Evolutionary conservation across 139 green algal genomes (phyloP).

Genomic region (Medakamo hakoo): DNA sequence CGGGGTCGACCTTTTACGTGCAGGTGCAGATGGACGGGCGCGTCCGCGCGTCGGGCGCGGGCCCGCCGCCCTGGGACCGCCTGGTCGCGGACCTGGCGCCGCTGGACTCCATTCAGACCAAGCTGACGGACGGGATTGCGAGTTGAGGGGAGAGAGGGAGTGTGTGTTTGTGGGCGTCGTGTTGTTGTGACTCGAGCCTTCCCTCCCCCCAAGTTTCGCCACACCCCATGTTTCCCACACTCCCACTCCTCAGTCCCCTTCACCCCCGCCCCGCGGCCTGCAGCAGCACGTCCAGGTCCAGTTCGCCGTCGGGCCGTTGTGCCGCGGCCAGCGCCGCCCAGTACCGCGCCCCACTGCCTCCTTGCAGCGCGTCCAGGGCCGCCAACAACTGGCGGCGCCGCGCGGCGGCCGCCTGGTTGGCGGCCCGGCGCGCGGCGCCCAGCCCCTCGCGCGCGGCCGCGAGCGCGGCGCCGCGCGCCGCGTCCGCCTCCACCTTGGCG

Average conservation of each 20-base stretch:
- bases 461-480: neutral
- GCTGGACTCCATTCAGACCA: constrained; percentile 48
- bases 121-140: constrained; percentile 27
- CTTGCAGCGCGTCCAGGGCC: neutral
- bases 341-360: too few relatives aligned
- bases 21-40: constrained; percentile 79
- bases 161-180: neutral
- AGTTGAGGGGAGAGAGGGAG: neutral
- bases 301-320: neutral
- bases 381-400: neutral
- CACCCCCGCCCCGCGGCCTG: neutral
- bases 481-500: neutral
- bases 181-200: neutral
- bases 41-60: constrained; percentile 53
- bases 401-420: neutral
- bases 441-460: neutral
- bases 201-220: neutral
- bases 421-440: too few relatives aligned
- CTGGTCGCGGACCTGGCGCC: constrained; percentile 64
- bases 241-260: neutral
- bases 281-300: too few relatives aligned
- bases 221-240: neutral
- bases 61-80: constrained; percentile 53
- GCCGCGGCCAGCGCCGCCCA: too few relatives aligned
- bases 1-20: constrained; percentile 19